phyloP scores from a whole-genome alignment of 352 stramenopile genomes.

The Blastocystis sp. region DNA sequence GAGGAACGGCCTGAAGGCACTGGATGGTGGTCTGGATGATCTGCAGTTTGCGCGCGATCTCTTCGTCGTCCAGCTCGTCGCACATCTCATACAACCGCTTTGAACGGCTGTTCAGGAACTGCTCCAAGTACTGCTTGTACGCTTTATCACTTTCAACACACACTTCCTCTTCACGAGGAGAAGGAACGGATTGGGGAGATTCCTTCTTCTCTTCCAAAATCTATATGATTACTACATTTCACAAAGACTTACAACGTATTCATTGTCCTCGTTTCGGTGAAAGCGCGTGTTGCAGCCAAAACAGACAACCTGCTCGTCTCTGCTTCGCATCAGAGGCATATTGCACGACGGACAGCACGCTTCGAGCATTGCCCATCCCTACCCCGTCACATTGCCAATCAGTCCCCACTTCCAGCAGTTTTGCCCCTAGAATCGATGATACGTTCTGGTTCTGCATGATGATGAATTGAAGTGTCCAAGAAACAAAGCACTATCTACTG shows the following conservation, averaged over 20 bases:
- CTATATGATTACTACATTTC: background rate
- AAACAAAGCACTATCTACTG: too few species aligned
- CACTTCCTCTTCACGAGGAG: background rate
- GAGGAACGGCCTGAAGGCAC: conserved; percentile 28
- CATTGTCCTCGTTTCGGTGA: background rate
- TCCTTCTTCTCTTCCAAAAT: conserved; percentile 1
- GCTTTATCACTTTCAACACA: background rate
- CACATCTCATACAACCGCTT: background rate
- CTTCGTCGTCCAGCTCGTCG: background rate
- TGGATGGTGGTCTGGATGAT: conserved; percentile 16
- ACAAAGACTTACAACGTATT: background rate
- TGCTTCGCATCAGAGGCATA: conserved; percentile 37
- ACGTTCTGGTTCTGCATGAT: conserved; percentile 34
- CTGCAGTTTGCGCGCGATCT: conserved; percentile 25
- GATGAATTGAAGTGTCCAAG: background rate
- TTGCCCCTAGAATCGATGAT: conserved; percentile 5
- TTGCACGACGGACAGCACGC: conserved; percentile 1
- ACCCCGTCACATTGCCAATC: background rate
- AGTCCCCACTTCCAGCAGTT: conserved; percentile 33
- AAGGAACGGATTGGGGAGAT: background rate
- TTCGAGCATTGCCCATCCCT: conserved; percentile 61
- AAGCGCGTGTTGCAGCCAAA: conserved; percentile 45
- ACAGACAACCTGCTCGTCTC: conserved; percentile 30
- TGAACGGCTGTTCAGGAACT: background rate
- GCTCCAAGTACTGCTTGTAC: background rate